These are phyloP conservation scores for Plasmopara viticola DNA, from an alignment of 352 stramenopile genomes.

Conservation along the genomic window DNA sequence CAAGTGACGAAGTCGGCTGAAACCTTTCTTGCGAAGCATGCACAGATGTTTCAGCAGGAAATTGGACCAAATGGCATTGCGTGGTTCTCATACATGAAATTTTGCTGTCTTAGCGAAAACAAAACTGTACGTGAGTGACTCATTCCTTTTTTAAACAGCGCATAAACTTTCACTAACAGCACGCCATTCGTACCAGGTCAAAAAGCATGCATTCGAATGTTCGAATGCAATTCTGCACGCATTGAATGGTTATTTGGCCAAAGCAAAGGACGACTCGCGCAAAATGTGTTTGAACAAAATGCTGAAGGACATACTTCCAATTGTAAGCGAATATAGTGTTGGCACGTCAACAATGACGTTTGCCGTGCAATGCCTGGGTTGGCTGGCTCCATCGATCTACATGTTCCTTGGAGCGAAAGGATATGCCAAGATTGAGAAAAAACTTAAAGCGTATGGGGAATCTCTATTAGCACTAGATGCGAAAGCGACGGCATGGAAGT, in stretches of 20 bases:
- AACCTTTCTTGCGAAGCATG: constrained; percentile 44
- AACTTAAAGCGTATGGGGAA: constrained; percentile 63
- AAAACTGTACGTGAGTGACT: constrained; percentile 46
- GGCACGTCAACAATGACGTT: constrained; percentile 37
- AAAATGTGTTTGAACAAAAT: constrained; percentile 73
- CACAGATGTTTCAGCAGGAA: constrained; percentile 36
- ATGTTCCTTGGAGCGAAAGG: constrained; percentile 44
- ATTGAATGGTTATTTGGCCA: constrained; percentile 33
- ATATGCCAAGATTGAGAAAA: constrained; percentile 62
- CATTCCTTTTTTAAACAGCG: not conserved
- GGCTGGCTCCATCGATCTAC: constrained; percentile 36
- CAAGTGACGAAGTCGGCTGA: constrained; percentile 60
- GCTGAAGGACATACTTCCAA: constrained; percentile 60
- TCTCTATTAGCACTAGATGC: constrained; percentile 53
- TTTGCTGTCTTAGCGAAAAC: constrained; percentile 53
- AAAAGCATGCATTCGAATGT: constrained; percentile 50
- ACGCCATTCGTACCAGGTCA: constrained; percentile 34
- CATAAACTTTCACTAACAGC: not conserved
- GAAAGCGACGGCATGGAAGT: constrained; percentile 44
- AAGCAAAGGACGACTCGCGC: constrained; percentile 35
- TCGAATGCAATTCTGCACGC: constrained; percentile 39
- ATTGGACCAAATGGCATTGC: constrained; percentile 42
- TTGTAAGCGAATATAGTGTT: constrained; percentile 43
- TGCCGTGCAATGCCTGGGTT: constrained; percentile 47
- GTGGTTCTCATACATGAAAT: constrained; percentile 73